Percentiles rank a stretch among this genome's conserved stretches.
These are phyloP conservation scores for Botrytis fabae DNA, from an alignment of 2,329 filamentous ascomycete genomes.

Conservation along the genomic window DNA sequence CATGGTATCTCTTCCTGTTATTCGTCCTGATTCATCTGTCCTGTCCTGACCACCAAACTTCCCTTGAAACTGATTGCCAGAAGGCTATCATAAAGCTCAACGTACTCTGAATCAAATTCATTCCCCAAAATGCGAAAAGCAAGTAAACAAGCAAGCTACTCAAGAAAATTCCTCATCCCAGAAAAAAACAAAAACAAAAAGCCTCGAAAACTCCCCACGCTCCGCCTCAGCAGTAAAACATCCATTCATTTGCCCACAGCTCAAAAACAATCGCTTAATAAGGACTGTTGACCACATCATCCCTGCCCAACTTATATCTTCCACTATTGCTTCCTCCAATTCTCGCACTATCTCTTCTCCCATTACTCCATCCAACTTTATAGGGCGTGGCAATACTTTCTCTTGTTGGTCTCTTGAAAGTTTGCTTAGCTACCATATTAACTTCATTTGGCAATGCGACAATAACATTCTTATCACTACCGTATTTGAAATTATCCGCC, in stretches of 20 bases:
- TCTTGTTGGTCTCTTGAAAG: slow-evolving; percentile 81
- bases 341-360: slow-evolving; percentile 50
- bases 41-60: background rate
- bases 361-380: slow-evolving; percentile 48
- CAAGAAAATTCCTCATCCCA: background rate
- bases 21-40: background rate
- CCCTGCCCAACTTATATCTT: slow-evolving; percentile 72
- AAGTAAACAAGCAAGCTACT: background rate
- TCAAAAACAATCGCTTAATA: slow-evolving; percentile 45
- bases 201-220: background rate
- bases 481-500: slow-evolving; percentile 97
- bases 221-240: background rate
- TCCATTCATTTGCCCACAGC: background rate
- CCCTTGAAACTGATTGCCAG: no score
- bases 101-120: background rate
- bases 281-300: slow-evolving; percentile 78
- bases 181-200: background rate
- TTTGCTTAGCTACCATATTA: slow-evolving; percentile 90
- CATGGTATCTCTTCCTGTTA: slow-evolving; percentile 3
- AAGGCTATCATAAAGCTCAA: background rate
- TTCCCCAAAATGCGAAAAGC: background rate
- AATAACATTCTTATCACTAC: slow-evolving; percentile 96
- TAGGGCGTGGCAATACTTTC: slow-evolving; percentile 75
- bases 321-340: slow-evolving; percentile 56
- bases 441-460: slow-evolving; percentile 96